A percentile compares a stretch with the other conserved stretches of the same genome.
phyloP scores from a whole-genome alignment of 1,139 yeast species.

The Magnusiomyces tetraspermus region DNA sequence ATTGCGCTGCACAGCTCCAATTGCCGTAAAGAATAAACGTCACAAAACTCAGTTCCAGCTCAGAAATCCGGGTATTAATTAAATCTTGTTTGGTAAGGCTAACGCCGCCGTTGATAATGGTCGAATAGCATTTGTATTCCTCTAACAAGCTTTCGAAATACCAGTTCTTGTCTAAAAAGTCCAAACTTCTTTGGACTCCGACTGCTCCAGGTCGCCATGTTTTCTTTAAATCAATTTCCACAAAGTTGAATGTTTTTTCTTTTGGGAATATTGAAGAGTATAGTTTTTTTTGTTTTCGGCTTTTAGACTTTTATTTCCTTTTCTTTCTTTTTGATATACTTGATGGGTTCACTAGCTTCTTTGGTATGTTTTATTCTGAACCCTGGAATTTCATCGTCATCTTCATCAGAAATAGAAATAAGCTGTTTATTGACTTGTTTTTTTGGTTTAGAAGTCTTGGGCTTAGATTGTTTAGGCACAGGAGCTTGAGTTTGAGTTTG shows the following conservation, averaged over 20 bases:
- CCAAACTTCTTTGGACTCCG: not conserved
- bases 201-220: slow-evolving; percentile 6
- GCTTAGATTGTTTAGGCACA: too few species aligned
- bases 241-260: not conserved
- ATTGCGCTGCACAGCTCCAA: slow-evolving; percentile 2
- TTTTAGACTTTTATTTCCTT: not conserved
- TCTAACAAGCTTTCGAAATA: not conserved
- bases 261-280: not conserved
- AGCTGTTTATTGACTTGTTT: not conserved
- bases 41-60: not conserved
- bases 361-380: not conserved
- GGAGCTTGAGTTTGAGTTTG: too few species aligned
- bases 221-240: not conserved
- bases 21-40: slow-evolving; percentile 2
- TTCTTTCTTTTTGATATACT: not conserved
- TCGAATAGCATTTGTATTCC: not conserved
- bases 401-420: not conserved
- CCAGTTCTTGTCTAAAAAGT: slow-evolving; percentile 6
- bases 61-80: too few species aligned
- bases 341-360: not conserved
- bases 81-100: too few species aligned
- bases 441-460: not conserved
- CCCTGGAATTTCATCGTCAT: not conserved
- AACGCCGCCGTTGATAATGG: not conserved
- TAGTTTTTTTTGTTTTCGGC: not conserved